phyloP scores from a whole-genome alignment of 495 filamentous ascomycete species.

The Hyaloscypha finlandica region DNA sequence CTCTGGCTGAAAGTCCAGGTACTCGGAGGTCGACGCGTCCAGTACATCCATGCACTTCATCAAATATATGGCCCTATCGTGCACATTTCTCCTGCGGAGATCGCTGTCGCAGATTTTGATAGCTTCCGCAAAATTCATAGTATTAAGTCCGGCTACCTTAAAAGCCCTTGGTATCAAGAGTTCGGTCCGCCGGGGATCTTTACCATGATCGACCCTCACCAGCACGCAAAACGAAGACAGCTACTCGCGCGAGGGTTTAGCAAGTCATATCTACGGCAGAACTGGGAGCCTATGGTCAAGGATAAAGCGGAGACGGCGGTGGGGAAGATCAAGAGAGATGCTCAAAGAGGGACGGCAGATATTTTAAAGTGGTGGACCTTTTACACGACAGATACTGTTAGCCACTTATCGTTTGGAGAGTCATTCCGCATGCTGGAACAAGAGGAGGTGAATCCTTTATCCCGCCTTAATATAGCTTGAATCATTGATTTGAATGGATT shows the following conservation, averaged over 20 bases:
- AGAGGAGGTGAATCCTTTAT: slow-evolving; percentile 42
- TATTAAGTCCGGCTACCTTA: neutral
- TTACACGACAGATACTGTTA: slow-evolving; percentile 90
- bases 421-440: slow-evolving; percentile 60
- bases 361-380: slow-evolving; percentile 91
- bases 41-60: neutral
- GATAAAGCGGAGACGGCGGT: neutral
- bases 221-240: neutral
- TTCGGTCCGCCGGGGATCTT: neutral
- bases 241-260: neutral
- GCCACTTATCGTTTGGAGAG: slow-evolving; percentile 62
- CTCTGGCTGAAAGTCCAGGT: neutral
- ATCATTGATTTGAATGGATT: no score
- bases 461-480: no score
- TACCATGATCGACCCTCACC: neutral
- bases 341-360: slow-evolving; percentile 36
- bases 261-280: neutral
- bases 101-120: neutral
- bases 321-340: neutral
- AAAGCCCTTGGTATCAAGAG: slow-evolving; percentile 2
- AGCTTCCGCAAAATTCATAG: neutral
- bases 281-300: neutral
- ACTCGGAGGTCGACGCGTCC: neutral
- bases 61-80: neutral
- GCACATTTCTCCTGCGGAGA: neutral